A percentile compares a stretch with the other conserved stretches of the same genome.
These are phyloP conservation scores for Boechera divaricarpa DNA, from an alignment of 345 rosid species.

Conservation along the genomic window DNA sequence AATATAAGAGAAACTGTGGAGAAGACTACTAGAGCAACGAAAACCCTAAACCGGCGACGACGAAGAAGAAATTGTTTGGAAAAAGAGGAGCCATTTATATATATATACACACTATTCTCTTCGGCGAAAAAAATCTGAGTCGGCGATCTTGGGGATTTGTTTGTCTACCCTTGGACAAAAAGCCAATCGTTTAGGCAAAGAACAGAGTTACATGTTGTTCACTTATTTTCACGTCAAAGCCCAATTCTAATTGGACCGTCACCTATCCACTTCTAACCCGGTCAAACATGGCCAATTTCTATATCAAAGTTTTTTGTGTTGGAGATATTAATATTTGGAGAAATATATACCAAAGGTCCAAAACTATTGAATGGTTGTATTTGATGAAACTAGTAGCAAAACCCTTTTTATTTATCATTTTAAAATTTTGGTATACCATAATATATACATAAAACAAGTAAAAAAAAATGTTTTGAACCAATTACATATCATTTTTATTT, in stretches of 20 bases:
- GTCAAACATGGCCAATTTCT: neutral
- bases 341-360: no score
- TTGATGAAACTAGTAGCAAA: no score
- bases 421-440: no score
- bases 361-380: no score
- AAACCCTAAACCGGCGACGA: slow-evolving; percentile 39
- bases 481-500: no score
- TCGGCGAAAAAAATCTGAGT: slow-evolving; percentile 33
- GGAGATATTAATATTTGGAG: no score
- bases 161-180: slow-evolving; percentile 35
- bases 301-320: no score
- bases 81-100: slow-evolving; percentile 17
- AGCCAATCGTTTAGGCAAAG: slow-evolving; percentile 15
- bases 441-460: no score
- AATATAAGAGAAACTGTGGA: slow-evolving; percentile 4
- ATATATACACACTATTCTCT: neutral
- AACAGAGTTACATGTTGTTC: neutral
- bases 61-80: neutral
- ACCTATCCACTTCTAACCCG: neutral
- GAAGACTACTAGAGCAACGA: slow-evolving; percentile 28
- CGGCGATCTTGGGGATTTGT: slow-evolving; percentile 28
- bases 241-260: slow-evolving; percentile 17
- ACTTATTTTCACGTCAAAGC: neutral
- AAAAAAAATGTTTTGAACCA: no score
- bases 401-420: no score